Evolutionary conservation across 2,329 filamentous ascomycete genomes (phyloP).

Genomic region (Magnaporthiopsis rhizophila): DNA sequence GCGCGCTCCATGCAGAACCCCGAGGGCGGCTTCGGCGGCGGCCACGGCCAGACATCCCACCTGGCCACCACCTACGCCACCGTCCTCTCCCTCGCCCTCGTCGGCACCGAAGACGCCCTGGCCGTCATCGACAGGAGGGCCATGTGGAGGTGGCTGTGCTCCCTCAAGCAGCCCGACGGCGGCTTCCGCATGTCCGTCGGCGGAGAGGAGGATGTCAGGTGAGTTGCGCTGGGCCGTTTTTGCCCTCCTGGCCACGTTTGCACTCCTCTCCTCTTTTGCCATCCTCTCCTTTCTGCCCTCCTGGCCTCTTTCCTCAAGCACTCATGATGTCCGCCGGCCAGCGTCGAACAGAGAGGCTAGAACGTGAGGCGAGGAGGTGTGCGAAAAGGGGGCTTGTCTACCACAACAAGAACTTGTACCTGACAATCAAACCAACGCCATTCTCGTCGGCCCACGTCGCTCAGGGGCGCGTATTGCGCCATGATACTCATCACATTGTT

Average conservation of each 20-base stretch:
- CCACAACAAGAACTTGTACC: background rate
- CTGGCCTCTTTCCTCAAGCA: background rate
- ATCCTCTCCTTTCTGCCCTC: background rate
- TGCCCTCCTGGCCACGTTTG: background rate
- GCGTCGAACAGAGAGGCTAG: too few species aligned
- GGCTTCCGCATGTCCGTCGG: constrained; percentile 83
- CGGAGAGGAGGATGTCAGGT: constrained; percentile 90
- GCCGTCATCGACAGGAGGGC: constrained; percentile 69
- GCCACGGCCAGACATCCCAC: constrained; percentile 85
- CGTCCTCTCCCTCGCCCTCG: constrained; percentile 68
- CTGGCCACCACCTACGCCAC: constrained; percentile 83
- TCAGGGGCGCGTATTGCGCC: constrained; percentile 84
- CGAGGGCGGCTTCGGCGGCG: constrained; percentile 82
- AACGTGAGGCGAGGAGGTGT: too few species aligned
- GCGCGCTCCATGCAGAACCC: constrained; percentile 75
- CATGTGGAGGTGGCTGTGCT: constrained; percentile 87
- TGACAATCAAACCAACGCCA: background rate
- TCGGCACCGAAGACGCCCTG: constrained; percentile 67
- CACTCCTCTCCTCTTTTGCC: too few species aligned
- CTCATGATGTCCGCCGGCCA: background rate
- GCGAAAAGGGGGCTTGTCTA: background rate
- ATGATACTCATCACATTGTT: constrained; percentile 77
- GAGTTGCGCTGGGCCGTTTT: constrained; percentile 22
- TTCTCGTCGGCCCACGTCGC: background rate
- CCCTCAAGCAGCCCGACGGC: constrained; percentile 77